Evolutionary conservation across 1,284 basidiomycete genomes (phyloP).

Genomic region (Phlebopus sp.): DNA sequence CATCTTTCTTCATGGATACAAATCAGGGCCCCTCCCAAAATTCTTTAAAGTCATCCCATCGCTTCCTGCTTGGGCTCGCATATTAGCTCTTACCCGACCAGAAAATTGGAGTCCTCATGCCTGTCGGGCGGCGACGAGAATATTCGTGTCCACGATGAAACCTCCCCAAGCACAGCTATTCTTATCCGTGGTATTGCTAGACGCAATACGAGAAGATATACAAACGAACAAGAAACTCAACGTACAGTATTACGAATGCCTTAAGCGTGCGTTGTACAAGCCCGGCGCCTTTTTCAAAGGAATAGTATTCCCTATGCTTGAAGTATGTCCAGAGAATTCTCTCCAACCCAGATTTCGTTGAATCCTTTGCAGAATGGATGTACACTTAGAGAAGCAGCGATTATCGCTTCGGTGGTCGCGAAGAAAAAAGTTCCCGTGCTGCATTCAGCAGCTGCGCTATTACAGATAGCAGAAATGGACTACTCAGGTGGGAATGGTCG

Average conservation of each 20-base stretch:
- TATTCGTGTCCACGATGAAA: constrained; percentile 97
- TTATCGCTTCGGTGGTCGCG: constrained; percentile 88
- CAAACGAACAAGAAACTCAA: constrained; percentile 83
- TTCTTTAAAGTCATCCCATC: constrained; percentile 98
- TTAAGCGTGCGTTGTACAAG: constrained; percentile 94
- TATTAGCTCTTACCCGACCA: constrained; percentile 91
- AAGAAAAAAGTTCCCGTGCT: constrained; percentile 94
- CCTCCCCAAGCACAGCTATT: constrained; percentile 94
- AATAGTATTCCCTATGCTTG: constrained; percentile 92
- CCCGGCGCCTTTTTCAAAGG: constrained; percentile 99
- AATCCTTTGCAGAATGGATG: constrained; percentile 51
- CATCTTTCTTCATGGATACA: constrained; percentile 85
- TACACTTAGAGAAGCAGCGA: constrained; percentile 93
- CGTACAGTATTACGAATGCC: constrained; percentile 90
- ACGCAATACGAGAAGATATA: constrained; percentile 91
- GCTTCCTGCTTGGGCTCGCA: constrained; percentile 93
- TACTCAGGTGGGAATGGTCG: constrained; percentile 65
- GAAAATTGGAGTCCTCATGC: constrained; percentile 96
- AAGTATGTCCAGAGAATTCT: constrained; percentile 51
- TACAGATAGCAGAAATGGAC: constrained; percentile 95
- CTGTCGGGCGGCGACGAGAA: constrained; percentile 90
- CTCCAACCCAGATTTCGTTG: constrained; percentile 4
- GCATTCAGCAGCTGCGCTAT: constrained; percentile 93
- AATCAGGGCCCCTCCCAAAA: constrained; percentile 94
- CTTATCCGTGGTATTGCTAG: constrained; percentile 89